Evolutionary conservation across 179 eudicot species (phyloP).

Genomic region (Amaranthus tricolor): DNA sequence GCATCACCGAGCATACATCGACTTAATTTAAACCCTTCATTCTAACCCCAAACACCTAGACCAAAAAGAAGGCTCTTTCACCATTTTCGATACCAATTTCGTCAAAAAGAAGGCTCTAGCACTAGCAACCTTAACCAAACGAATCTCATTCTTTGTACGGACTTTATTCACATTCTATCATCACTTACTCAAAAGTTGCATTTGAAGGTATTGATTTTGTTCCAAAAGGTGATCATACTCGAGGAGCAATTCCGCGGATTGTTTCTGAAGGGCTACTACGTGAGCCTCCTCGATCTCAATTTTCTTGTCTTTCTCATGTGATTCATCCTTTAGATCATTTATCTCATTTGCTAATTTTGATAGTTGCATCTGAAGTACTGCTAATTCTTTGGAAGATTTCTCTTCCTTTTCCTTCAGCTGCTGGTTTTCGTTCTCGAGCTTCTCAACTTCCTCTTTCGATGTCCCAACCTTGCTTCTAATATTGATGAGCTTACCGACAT

Average conservation of each 20-base stretch:
- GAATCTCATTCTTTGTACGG: constrained; percentile 8
- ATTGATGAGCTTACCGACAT: constrained; percentile 53
- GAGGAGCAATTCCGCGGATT: constrained; percentile 89
- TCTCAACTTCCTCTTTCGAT: constrained; percentile 72
- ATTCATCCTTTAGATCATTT: constrained; percentile 65
- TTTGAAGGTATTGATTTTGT: constrained; percentile 88
- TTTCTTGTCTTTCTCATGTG: constrained; percentile 67
- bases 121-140: neutral
- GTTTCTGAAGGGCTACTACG: constrained; percentile 87
- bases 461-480: constrained; percentile 53
- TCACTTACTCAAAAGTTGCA: constrained; percentile 43
- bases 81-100: constrained; percentile 1
- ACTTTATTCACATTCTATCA: neutral
- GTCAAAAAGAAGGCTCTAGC: neutral
- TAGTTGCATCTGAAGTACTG: constrained; percentile 47
- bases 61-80: constrained; percentile 23
- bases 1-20: constrained; percentile 17
- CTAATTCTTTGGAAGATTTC: constrained; percentile 56
- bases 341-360: constrained; percentile 45
- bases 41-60: constrained; percentile 8
- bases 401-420: constrained; percentile 71
- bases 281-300: constrained; percentile 86
- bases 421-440: constrained; percentile 64
- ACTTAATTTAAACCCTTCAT: constrained; percentile 23
- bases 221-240: constrained; percentile 91